Percentiles rank a stretch among this genome's conserved stretches.
Conservation (phyloP, 441 rosid genomes). For the California macrophylla region DNA sequence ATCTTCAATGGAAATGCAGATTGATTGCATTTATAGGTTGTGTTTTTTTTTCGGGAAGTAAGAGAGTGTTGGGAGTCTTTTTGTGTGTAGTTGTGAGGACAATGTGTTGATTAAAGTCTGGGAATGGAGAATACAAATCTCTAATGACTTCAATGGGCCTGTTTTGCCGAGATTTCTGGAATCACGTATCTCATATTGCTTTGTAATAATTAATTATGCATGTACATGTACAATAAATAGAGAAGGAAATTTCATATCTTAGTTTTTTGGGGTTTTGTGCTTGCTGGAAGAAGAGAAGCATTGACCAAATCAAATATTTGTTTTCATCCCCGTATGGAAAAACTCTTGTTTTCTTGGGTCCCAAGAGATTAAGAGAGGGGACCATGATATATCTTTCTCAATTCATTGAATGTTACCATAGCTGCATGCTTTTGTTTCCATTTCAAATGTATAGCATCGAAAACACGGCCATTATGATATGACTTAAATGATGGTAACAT, state of each 20-base stretch:
- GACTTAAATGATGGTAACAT: too few relatives aligned
- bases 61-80: not conserved
- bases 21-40: not conserved
- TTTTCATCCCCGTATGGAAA: too few relatives aligned
- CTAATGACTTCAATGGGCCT: not conserved
- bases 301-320: not conserved
- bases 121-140: not conserved
- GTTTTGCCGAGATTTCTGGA: not conserved
- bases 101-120: not conserved
- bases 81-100: not conserved
- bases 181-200: not conserved
- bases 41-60: not conserved
- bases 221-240: not conserved
- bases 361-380: too few relatives aligned
- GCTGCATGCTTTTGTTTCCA: too few relatives aligned
- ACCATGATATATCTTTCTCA: too few relatives aligned
- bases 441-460: too few relatives aligned
- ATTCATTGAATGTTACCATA: too few relatives aligned
- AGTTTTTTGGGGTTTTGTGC: not conserved
- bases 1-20: not conserved
- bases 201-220: not conserved
- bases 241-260: not conserved
- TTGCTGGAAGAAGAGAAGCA: not conserved
- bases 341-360: too few relatives aligned
- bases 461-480: too few relatives aligned